Conservation (phyloP, 108 stramenopile species). For the Hondaea fermentalgiana region DNA sequence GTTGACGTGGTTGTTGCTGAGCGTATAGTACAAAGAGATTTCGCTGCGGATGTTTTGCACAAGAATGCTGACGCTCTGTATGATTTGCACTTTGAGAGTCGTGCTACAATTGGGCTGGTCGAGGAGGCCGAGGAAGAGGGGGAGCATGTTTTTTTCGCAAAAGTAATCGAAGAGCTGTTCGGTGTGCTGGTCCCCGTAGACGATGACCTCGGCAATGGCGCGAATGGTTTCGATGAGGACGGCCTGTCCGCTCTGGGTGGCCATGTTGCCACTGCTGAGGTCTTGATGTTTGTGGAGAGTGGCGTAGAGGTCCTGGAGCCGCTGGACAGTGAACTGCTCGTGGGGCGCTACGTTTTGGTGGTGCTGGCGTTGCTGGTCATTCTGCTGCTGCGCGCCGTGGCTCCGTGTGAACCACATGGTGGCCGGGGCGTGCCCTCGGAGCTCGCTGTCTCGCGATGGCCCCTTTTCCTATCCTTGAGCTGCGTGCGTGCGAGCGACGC, state of each 20-base stretch:
- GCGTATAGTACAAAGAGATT: conserved; percentile 1
- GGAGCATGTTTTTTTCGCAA: conserved; percentile 32
- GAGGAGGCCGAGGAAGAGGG: conserved; percentile 12
- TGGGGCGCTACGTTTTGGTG: no score
- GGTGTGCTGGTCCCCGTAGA: conserved; percentile 31
- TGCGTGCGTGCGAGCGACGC: no score
- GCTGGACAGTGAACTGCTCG: background rate
- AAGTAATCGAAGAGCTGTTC: conserved; percentile 37
- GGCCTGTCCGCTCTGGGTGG: background rate
- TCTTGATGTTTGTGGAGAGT: background rate
- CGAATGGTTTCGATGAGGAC: background rate
- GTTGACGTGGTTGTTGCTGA: conserved; percentile 42
- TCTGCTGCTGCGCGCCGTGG: no score
- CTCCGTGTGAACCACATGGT: no score
- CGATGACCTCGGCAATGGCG: conserved; percentile 28
- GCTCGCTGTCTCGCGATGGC: no score
- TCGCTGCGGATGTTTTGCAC: conserved; percentile 21
- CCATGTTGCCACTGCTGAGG: background rate
- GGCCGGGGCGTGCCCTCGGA: no score
- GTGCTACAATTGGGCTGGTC: background rate
- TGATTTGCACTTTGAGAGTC: conserved; percentile 26
- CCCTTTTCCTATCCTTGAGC: no score
- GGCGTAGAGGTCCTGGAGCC: background rate
- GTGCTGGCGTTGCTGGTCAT: no score
- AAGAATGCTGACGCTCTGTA: conserved; percentile 39